A percentile compares a stretch with the other conserved stretches of the same genome.
These are phyloP conservation scores for Allium sativum DNA, from an alignment of 106 monocot genomes.

Conservation along the genomic window DNA sequence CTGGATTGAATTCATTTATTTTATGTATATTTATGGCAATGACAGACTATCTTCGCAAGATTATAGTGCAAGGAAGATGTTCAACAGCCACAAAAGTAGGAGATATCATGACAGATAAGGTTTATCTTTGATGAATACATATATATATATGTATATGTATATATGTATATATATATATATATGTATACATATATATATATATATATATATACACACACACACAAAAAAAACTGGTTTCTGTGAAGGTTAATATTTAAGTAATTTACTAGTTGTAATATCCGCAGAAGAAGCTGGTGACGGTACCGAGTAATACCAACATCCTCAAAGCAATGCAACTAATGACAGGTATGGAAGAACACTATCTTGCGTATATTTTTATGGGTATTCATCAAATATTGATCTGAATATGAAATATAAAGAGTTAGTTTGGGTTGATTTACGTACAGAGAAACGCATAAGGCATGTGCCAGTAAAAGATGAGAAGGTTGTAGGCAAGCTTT, in stretches of 20 bases:
- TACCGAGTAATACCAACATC: conserved; percentile 47
- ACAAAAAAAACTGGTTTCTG: background rate
- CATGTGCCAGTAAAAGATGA: conserved; percentile 62
- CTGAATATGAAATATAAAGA: no score
- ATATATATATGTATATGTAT: no score
- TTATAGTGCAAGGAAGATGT: conserved; percentile 48
- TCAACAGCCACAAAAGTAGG: conserved; percentile 42
- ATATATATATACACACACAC: no score
- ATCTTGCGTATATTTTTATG: no score
- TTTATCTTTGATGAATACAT: background rate
- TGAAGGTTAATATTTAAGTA: no score
- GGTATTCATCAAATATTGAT: no score
- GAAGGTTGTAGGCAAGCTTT: conserved; percentile 58
- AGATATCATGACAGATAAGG: conserved; percentile 72
- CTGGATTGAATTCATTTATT: background rate
- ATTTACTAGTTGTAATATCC: background rate
- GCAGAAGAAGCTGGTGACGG: conserved; percentile 54
- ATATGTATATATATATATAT: no score
- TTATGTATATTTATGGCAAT: conserved; percentile 1
- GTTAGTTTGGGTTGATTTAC: background rate
- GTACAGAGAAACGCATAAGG: conserved; percentile 42
- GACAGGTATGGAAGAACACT: conserved; percentile 1
- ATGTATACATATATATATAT: no score
- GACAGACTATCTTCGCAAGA: conserved; percentile 47
- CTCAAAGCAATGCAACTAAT: conserved; percentile 66